Percentiles rank a stretch among this genome's conserved stretches.
phyloP scores from a whole-genome alignment of 805 yeast genomes.

The Dipodascus geniculatus region DNA sequence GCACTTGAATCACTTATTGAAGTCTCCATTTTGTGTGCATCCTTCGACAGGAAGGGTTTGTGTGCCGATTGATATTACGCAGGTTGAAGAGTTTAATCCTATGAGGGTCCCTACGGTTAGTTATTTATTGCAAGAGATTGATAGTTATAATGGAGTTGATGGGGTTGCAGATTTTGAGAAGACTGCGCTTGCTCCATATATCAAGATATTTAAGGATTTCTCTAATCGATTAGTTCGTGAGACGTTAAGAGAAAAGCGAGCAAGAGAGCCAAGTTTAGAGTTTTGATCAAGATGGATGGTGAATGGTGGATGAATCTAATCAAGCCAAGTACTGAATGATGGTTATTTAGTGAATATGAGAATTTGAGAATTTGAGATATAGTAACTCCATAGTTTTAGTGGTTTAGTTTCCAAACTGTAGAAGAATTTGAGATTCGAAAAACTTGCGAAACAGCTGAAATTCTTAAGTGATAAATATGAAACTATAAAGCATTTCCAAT shows the following conservation, averaged over 20 bases:
- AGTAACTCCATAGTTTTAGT: too few relatives aligned
- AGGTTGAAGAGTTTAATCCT: constrained; percentile 54
- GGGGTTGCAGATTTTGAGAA: constrained; percentile 39
- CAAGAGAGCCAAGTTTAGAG: background rate
- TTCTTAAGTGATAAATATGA: too few relatives aligned
- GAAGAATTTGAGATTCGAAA: too few relatives aligned
- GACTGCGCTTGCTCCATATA: constrained; percentile 60
- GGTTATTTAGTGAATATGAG: too few relatives aligned
- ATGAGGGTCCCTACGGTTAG: constrained; percentile 65
- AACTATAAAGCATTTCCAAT: too few relatives aligned
- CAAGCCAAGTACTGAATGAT: too few relatives aligned
- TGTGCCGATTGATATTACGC: constrained; percentile 49
- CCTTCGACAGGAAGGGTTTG: constrained; percentile 94
- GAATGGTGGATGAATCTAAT: too few relatives aligned
- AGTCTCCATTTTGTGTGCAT: constrained; percentile 94
- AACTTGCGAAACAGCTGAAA: too few relatives aligned
- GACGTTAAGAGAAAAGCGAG: background rate
- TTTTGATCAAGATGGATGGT: background rate
- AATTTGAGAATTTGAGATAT: too few relatives aligned
- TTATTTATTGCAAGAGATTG: constrained; percentile 52
- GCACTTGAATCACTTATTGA: constrained; percentile 80
- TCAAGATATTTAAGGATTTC: constrained; percentile 43
- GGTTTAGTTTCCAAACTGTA: too few relatives aligned
- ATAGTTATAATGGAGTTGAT: constrained; percentile 18
- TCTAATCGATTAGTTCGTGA: background rate